phyloP scores from a whole-genome alignment of 2,329 filamentous ascomycete genomes.

The Sphaerostilbella broomeana region DNA sequence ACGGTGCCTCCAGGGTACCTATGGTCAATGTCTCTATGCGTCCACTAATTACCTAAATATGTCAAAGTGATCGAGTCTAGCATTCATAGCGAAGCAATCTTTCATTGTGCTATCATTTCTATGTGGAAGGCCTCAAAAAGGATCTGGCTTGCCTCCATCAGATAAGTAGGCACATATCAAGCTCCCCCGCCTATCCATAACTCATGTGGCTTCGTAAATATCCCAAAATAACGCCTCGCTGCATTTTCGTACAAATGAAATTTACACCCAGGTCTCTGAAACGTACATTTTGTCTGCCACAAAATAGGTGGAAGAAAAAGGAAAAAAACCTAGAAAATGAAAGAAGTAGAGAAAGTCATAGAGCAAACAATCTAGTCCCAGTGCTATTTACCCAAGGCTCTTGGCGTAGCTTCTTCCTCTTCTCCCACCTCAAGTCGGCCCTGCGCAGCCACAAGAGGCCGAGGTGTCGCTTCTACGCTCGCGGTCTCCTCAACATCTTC shows the following conservation, averaged over 20 bases:
- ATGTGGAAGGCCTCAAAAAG: too few relatives aligned
- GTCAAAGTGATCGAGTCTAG: too few relatives aligned
- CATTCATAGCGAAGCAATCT: too few relatives aligned
- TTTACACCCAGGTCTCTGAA: conserved; percentile 2
- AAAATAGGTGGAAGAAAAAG: not conserved
- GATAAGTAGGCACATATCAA: not conserved
- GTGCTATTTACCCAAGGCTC: conserved; percentile 24
- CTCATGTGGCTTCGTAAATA: conserved; percentile 6
- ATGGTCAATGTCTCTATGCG: too few relatives aligned
- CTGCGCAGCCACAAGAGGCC: conserved; percentile 23
- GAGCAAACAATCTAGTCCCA: conserved; percentile 2
- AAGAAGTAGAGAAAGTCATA: not conserved
- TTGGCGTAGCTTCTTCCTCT: conserved; percentile 37
- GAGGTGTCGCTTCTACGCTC: conserved; percentile 40
- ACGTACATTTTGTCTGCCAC: conserved; percentile 9
- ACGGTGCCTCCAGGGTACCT: too few relatives aligned
- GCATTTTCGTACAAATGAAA: conserved; percentile 11
- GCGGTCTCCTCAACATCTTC: conserved; percentile 12
- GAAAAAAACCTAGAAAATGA: conserved; percentile 1
- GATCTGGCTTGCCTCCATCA: too few relatives aligned
- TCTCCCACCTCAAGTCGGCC: conserved; percentile 10
- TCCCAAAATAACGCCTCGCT: conserved; percentile 15
- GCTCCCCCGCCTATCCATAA: not conserved
- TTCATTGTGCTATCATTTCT: too few relatives aligned
- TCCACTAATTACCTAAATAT: too few relatives aligned